Base-by-base conservation (phyloP, 2,329 filamentous ascomycete genomes). In the Fusarium tanahbumbuense region DNA sequence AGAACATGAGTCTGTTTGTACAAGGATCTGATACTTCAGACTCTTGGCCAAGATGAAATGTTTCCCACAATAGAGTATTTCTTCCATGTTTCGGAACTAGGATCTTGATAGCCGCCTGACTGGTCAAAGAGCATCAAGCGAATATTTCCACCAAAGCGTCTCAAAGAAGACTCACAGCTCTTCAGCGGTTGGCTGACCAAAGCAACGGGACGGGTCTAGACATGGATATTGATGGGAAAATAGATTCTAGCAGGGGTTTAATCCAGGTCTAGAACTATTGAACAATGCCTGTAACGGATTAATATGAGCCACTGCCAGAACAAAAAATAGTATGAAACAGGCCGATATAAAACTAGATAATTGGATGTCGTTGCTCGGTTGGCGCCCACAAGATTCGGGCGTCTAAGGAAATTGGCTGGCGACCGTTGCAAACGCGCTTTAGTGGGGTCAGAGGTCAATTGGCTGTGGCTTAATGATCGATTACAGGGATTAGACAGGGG, bases 391-490 rank as follows among this genome's bases (percentile, higher is more conserved):
- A 22, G 25, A 47, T 27, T 27, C 44, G 56, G 64, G 72, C 72
- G 72, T 71, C 70, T 73, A 69, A 68, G 48, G 64, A 70, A 72
- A 68, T 70, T 67, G 42, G 55, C 57, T 62, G 65, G 64, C 47
- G 34, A 32, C 46, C 50, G 57, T 70, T 68, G 59, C 70, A 74
- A 74, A 72, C 72, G 72, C 72, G 71, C 58, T 45, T 32, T 67
- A 41, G 55, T 53, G 52, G 37, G 40, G 41, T 25, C 37, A n/a
- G 27, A 37, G 34, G 56, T 42, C 72, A 69, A 74, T 74, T 71
- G 72, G 72, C 67, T 54, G 50, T 59, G 57, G 56, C 60, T 47
- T 23, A 46, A 42, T 37, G 45, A 57, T 60, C 55, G 57, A 52
- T 27, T 67, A 40, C 66, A 71, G 58, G 60, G 64, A 62, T 69